Percentiles rank a stretch among this genome's conserved stretches.
phyloP scores from a whole-genome alignment of 495 filamentous ascomycete species.

The Annulohypoxylon stygium region DNA sequence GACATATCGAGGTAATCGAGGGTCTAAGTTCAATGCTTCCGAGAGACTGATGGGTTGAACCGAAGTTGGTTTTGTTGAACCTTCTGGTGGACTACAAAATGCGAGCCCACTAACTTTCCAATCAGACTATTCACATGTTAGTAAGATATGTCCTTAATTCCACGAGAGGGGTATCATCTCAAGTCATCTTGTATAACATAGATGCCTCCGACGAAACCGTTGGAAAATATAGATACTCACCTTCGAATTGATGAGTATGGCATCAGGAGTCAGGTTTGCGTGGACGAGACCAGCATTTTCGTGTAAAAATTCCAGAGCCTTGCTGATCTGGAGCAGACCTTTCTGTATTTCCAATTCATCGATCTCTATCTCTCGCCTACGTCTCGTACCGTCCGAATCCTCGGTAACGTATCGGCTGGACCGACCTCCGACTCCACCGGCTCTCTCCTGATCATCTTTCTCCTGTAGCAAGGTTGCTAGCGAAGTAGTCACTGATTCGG shows the following conservation, averaged over 20 bases:
- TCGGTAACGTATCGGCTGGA: conserved; percentile 85
- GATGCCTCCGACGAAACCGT: neutral
- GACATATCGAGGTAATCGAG: conserved; percentile 83
- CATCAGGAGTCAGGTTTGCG: conserved; percentile 93
- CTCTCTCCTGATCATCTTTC: conserved; percentile 89
- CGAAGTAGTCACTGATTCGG: conserved; percentile 88
- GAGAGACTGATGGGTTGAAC: conserved; percentile 81
- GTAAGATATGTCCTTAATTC: conserved; percentile 11
- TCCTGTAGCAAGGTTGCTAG: conserved; percentile 85
- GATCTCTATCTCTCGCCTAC: conserved; percentile 88
- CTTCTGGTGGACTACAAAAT: conserved; percentile 84
- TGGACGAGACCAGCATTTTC: conserved; percentile 96
- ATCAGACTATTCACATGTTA: conserved; percentile 73
- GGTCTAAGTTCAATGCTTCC: conserved; percentile 86
- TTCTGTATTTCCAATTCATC: conserved; percentile 99
- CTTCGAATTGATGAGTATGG: conserved; percentile 95
- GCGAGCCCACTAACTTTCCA: conserved; percentile 96
- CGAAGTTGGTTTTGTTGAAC: conserved; percentile 74
- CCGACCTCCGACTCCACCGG: conserved; percentile 73
- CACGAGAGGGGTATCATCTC: neutral
- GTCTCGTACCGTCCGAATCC: conserved; percentile 77
- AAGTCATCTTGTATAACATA: neutral
- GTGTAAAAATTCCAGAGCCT: conserved; percentile 95
- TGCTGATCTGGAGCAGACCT: conserved; percentile 90
- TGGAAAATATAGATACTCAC: conserved; percentile 56